Conservation (phyloP, 2,329 filamentous ascomycete genomes). For the Xylariaceae sp. region DNA sequence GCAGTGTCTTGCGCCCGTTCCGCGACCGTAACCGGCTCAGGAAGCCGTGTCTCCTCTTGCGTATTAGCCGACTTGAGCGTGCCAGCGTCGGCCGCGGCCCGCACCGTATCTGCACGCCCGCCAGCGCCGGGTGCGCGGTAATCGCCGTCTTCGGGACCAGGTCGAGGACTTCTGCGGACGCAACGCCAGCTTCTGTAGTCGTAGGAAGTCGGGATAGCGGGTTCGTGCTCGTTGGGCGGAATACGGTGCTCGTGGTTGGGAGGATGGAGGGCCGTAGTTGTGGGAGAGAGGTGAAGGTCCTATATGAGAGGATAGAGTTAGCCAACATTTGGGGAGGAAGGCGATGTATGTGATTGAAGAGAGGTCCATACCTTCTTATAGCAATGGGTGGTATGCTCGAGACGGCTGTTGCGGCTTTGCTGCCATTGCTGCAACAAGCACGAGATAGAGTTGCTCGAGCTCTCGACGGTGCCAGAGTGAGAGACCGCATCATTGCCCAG, state of each 20-base stretch:
- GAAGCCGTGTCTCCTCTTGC: conserved; percentile 64
- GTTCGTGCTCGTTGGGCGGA: conserved; percentile 34
- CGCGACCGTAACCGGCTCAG: conserved; percentile 53
- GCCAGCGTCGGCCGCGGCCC: conserved; percentile 63
- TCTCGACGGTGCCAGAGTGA: conserved; percentile 7
- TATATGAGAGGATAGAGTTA: conserved; percentile 35
- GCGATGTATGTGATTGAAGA: not conserved
- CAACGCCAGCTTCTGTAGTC: conserved; percentile 20
- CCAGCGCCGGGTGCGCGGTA: conserved; percentile 56
- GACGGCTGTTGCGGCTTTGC: not conserved
- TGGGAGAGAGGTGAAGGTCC: conserved; percentile 53
- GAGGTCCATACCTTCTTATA: conserved; percentile 16
- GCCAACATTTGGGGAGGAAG: not conserved
- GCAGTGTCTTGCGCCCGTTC: conserved; percentile 56
- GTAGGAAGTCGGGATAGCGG: conserved; percentile 25
- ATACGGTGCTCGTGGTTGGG: conserved; percentile 31
- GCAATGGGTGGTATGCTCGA: conserved; percentile 7
- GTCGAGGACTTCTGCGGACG: conserved; percentile 40
- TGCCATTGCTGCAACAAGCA: conserved; percentile 4
- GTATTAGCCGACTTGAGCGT: conserved; percentile 55
- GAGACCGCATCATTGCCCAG: conserved; percentile 17
- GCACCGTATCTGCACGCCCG: conserved; percentile 55
- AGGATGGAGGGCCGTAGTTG: conserved; percentile 52
- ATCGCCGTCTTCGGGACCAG: conserved; percentile 50
- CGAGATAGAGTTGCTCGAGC: conserved; percentile 20